phyloP scores from a whole-genome alignment of 2,329 filamentous ascomycete species.

The Pseudofabraea citricarpa region DNA sequence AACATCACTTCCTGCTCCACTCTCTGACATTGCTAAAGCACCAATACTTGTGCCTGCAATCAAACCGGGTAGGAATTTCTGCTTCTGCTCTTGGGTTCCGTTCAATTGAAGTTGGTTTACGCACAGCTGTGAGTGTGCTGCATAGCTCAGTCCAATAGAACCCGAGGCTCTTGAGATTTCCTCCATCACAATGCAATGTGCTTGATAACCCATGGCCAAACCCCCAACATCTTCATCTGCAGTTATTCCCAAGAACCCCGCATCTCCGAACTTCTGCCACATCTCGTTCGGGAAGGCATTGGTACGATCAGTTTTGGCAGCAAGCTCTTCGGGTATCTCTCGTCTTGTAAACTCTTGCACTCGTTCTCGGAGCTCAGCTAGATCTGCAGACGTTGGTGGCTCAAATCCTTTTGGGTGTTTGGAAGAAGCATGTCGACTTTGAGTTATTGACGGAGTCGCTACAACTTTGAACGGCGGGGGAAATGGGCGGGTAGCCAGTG shows the following conservation, averaged over 20 bases:
- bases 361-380: slow-evolving; percentile 46
- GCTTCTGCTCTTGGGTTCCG: slow-evolving; percentile 73
- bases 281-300: slow-evolving; percentile 88
- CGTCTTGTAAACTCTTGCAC: slow-evolving; percentile 76
- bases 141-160: slow-evolving; percentile 85
- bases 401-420: slow-evolving; percentile 64
- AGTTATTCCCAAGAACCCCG: slow-evolving; percentile 87
- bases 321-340: slow-evolving; percentile 81
- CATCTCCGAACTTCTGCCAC: slow-evolving; percentile 91
- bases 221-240: slow-evolving; percentile 91
- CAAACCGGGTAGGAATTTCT: slow-evolving; percentile 72
- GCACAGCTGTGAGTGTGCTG: slow-evolving; percentile 92
- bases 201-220: slow-evolving; percentile 89
- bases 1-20: slow-evolving; percentile 85
- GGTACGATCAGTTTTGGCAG: slow-evolving; percentile 72
- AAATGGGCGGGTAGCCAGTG: not conserved
- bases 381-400: slow-evolving; percentile 45
- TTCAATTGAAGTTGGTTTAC: slow-evolving; percentile 96
- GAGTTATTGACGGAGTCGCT: slow-evolving; percentile 24
- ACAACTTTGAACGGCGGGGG: too few relatives aligned
- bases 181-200: slow-evolving; percentile 93
- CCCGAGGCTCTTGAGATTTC: slow-evolving; percentile 84
- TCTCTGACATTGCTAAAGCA: slow-evolving; percentile 91
- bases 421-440: slow-evolving; percentile 50
- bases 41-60: slow-evolving; percentile 79